Percentiles rank a stretch among this genome's conserved stretches.
Evolutionary conservation across 306 rosid genomes (phyloP).

Genomic region (Benincasa hispida): DNA sequence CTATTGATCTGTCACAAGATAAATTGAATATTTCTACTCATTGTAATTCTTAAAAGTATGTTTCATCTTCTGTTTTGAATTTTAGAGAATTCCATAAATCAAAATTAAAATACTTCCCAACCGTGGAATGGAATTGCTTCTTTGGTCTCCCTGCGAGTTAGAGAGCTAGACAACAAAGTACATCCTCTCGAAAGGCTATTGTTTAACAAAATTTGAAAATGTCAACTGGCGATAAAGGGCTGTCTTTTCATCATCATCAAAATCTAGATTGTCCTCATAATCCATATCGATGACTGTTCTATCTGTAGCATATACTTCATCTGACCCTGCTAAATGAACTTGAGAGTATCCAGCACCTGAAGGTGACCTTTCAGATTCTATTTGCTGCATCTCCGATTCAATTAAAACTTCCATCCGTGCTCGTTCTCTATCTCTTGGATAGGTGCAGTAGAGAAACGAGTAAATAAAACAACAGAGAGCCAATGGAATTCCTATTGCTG

Average conservation of each 20-base stretch:
- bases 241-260: constrained; percentile 45
- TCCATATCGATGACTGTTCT: constrained; percentile 27
- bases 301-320: constrained; percentile 20
- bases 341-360: constrained; percentile 8
- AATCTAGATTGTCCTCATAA: constrained; percentile 30
- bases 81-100: not conserved
- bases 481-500: constrained; percentile 46
- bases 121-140: not conserved
- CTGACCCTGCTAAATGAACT: constrained; percentile 16
- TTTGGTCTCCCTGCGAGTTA: not conserved
- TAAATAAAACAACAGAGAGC: constrained; percentile 46
- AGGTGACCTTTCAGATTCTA: constrained; percentile 18
- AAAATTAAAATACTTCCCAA: not conserved
- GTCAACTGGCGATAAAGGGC: constrained; percentile 44
- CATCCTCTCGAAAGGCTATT: not conserved
- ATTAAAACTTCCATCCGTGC: constrained; percentile 41
- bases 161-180: not conserved
- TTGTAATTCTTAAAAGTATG: not conserved
- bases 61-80: not conserved
- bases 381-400: constrained; percentile 39
- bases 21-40: not conserved
- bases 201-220: constrained; percentile 21
- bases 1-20: not conserved
- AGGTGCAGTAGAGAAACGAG: constrained; percentile 37
- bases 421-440: constrained; percentile 44